Conservation (phyloP, 2,329 filamentous ascomycete species). For the Tolypocladium nubicola region DNA sequence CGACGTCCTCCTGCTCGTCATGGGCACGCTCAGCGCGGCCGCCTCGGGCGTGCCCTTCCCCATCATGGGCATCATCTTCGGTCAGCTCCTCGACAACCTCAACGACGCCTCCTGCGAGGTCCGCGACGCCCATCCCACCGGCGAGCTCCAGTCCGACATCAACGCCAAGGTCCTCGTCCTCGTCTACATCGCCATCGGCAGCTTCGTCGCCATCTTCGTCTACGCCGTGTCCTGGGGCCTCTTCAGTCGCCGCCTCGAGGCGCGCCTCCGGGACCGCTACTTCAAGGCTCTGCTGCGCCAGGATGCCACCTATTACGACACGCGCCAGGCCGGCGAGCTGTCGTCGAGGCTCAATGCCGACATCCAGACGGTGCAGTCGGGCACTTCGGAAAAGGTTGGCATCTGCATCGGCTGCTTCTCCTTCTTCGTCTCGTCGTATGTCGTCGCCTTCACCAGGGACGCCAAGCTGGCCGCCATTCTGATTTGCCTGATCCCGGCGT, state of each 20-base stretch:
- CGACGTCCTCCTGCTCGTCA: constrained; percentile 30
- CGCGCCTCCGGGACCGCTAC: constrained; percentile 51
- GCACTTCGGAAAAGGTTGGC: constrained; percentile 62
- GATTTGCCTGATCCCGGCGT: constrained; percentile 51
- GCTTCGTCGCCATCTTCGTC: constrained; percentile 53
- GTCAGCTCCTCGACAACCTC: constrained; percentile 50
- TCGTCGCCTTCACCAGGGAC: constrained; percentile 57
- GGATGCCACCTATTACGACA: constrained; percentile 54
- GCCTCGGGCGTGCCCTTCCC: constrained; percentile 53
- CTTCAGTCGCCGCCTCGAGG: constrained; percentile 51
- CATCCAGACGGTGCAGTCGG: constrained; percentile 55
- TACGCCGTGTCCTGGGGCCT: constrained; percentile 56
- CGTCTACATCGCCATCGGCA: constrained; percentile 52
- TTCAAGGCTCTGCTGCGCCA: constrained; percentile 47
- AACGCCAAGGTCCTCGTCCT: constrained; percentile 49
- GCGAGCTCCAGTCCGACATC: constrained; percentile 29
- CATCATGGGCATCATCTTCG: constrained; percentile 53
- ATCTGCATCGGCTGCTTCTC: constrained; percentile 50
- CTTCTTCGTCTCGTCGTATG: constrained; percentile 58
- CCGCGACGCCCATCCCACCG: constrained; percentile 9
- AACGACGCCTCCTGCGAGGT: constrained; percentile 43
- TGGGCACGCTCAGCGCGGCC: constrained; percentile 34
- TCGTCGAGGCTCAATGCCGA: constrained; percentile 53
- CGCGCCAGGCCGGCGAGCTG: constrained; percentile 50
- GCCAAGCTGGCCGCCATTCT: constrained; percentile 53